Evolutionary conservation across 495 filamentous ascomycete species (phyloP).

Genomic region (Neurospora sp.): DNA sequence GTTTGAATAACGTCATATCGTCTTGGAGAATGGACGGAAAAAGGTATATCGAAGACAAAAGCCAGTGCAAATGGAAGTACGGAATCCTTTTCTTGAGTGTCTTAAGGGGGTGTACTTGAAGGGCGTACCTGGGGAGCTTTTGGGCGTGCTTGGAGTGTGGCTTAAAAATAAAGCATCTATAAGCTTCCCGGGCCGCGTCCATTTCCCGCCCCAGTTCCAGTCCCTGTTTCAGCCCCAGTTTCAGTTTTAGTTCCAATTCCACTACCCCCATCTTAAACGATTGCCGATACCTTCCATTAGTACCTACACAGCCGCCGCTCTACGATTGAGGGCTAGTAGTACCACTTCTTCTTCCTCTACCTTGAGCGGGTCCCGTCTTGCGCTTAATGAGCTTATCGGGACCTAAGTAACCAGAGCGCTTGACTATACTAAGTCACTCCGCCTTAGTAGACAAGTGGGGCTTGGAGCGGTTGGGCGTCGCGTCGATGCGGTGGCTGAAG

Average conservation of each 20-base stretch:
- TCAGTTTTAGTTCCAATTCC: background rate
- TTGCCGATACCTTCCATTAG: background rate
- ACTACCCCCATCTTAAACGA: background rate
- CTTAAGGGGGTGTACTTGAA: too few relatives aligned
- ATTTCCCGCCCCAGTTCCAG: background rate
- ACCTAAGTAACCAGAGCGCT: slow-evolving; percentile 18
- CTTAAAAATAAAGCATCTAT: too few relatives aligned
- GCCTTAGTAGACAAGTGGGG: slow-evolving; percentile 28
- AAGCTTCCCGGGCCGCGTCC: background rate
- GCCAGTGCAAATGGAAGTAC: too few relatives aligned
- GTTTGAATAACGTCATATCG: too few relatives aligned
- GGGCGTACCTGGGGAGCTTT: too few relatives aligned
- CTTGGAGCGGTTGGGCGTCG: slow-evolving; percentile 8
- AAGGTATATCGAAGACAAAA: too few relatives aligned
- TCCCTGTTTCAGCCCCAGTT: background rate
- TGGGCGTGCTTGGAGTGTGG: too few relatives aligned
- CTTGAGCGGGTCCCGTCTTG: slow-evolving; percentile 10
- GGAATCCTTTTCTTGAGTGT: too few relatives aligned
- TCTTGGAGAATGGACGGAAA: too few relatives aligned
- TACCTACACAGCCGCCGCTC: background rate
- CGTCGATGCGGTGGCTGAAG: slow-evolving; percentile 51
- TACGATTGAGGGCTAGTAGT: background rate
- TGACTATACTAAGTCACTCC: slow-evolving; percentile 42
- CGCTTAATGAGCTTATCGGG: slow-evolving; percentile 37
- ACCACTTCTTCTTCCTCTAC: background rate